Base-by-base conservation (phyloP, 148 eudicot genomes). In the Camellia japonica region DNA sequence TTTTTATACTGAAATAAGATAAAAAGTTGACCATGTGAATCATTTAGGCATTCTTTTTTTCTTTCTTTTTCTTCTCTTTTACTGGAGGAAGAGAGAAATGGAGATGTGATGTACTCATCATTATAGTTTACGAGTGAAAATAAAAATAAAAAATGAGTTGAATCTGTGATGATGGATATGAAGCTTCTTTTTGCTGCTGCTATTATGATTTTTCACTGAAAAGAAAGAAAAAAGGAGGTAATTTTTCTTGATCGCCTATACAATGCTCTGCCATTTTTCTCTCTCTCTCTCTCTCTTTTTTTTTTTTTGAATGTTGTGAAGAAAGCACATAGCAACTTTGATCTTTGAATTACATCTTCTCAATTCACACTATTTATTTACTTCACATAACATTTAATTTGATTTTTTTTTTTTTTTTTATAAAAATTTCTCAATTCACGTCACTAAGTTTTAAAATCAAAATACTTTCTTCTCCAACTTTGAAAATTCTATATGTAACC, bases 81-180 rank as follows among this genome's bases (percentile, higher is more conserved):
- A 12, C 7, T 58, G 14, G 47, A 61, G 47, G 30, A 14, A 60
- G 18, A 56, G 43, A 72, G 51, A 69, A 59, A 80, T 68, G 76
- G 60, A 66, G 49, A 75, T 74, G 67, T 43, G 55, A 54, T 30
- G 30, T 11, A 56, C 3, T 9, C 62, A 68, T 54, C 65, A 19
- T 78, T 47, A 70, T 16, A 68, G 42, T 16, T 59, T 62, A 43
- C 15, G 52, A 58, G 52, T 16, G 73, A 15, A 7, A n/a, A n/a
- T n/a, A n/a, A 6, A 55, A 30, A 23, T 23, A 41, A 41, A 66
- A 72, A n/a, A 14, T 12, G 71, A 30, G 51, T 62, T 80, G 67
- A 54, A 62, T 73, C 68, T 79, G 43, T 78, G 61, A 78, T 51
- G 12, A 7, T 42, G 80, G 44, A 63, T 69, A 49, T 72, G 78